Base-by-base conservation (phyloP, 164 flowering plant genomes). In the Tetrastigma voinierianum region DNA sequence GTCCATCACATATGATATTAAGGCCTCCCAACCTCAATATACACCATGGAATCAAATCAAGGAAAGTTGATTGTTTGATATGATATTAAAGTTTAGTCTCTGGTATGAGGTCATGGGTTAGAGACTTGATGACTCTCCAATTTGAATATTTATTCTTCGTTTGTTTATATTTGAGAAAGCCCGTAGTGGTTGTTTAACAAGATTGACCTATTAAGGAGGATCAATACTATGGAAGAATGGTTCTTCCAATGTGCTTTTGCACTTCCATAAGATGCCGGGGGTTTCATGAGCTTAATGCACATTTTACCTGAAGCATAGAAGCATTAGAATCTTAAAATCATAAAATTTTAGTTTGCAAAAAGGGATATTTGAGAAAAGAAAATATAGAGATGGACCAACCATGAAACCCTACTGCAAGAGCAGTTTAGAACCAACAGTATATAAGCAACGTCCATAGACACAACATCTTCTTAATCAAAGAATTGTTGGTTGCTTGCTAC, bases 251-350 rank as follows among this genome's bases (percentile, higher is more conserved):
- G 69, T 72, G 21, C n/a, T n/a, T n/a, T n/a, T n/a, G 91, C 97
- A 51, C 98, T 93, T 46, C 82, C 82, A 57, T 86, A 91, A 9
- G 91, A 73, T 59, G 88, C 82, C 24, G n/a, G 89, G 47, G 16
- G 97, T 91, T 73, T 91, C 97, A n/a, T 76, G 93, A 21, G 86
- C 93, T 90, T 77, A 91, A 68, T 51, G 91, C 94, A 97, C 91
- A 78, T 66, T 62, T 51, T 62, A 20, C 3, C 68, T 13, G n/a
- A 64, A 51, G 6, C 8, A 59, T n/a, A 61, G 32, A 64, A 45
- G n/a, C 44, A 46, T 51, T 24, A 63, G 40, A 61, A 60, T 2
- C 51, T 51, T 11, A 15, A 25, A 54, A 62, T 10, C 12, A 17
- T 5, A 19, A 49, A 13, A 14, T 52, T 15, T 61, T 15, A 32